Conservation (phyloP, 352 stramenopile genomes). For the Paralagenidium karlingii region DNA sequence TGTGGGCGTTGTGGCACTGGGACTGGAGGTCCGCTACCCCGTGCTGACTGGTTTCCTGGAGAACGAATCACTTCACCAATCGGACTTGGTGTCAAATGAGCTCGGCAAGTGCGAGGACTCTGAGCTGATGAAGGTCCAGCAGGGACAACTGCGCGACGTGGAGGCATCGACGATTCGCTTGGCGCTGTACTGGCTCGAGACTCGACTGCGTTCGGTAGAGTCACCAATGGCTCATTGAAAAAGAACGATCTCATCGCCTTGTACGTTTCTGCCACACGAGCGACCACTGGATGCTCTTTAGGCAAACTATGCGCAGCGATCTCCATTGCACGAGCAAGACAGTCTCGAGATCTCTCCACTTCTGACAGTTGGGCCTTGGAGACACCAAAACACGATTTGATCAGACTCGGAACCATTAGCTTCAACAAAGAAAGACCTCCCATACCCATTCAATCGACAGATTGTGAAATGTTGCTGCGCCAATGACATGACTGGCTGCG, state of each 20-base stretch:
- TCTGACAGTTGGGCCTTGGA: constrained; percentile 49
- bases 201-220: not conserved
- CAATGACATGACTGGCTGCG: constrained; percentile 37
- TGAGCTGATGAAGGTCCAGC: not conserved
- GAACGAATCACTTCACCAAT: constrained; percentile 2
- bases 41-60: constrained; percentile 1
- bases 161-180: not conserved
- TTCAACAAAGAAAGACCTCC: too few relatives aligned
- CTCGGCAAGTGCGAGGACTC: constrained; percentile 5
- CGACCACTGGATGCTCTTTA: constrained; percentile 35
- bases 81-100: constrained; percentile 12
- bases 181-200: not conserved
- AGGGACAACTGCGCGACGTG: not conserved
- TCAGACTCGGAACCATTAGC: too few relatives aligned
- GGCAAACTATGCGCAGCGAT: constrained; percentile 31
- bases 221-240: constrained; percentile 14
- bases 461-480: constrained; percentile 51
- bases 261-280: constrained; percentile 49
- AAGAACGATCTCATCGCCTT: constrained; percentile 60
- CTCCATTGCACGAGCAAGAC: constrained; percentile 45
- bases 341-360: constrained; percentile 42
- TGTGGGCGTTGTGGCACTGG: too few relatives aligned
- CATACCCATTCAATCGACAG: constrained; percentile 63
- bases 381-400: too few relatives aligned
- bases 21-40: too few relatives aligned